A percentile compares a stretch with the other conserved stretches of the same genome.
These are phyloP conservation scores for Penicillium paneum DNA, from an alignment of 2,329 filamentous ascomycete species.

Conservation along the genomic window DNA sequence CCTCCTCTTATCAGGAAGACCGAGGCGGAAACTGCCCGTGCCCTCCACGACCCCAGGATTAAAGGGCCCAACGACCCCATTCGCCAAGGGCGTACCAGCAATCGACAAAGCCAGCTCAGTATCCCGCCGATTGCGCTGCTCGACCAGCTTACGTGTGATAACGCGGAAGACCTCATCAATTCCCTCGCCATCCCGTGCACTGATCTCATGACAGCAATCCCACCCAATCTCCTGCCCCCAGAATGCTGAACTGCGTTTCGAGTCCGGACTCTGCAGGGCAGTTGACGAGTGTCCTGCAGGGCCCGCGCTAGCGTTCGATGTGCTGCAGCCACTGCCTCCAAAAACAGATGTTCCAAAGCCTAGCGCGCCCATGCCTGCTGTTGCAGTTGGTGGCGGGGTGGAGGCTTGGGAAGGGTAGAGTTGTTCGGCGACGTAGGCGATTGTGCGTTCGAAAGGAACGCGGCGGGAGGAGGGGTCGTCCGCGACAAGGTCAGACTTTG, in stretches of 20 bases:
- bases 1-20: slow-evolving; percentile 59
- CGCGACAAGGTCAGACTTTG: slow-evolving; percentile 86
- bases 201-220: slow-evolving; percentile 97
- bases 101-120: slow-evolving; percentile 47
- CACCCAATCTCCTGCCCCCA: slow-evolving; percentile 93
- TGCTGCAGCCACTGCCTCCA: slow-evolving; percentile 24
- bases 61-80: slow-evolving; percentile 44
- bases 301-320: slow-evolving; percentile 25
- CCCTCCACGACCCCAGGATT: slow-evolving; percentile 46
- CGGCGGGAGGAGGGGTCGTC: slow-evolving; percentile 73
- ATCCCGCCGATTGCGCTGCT: slow-evolving; percentile 61
- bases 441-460: slow-evolving; percentile 92
- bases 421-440: slow-evolving; percentile 92
- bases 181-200: slow-evolving; percentile 87
- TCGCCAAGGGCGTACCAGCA: slow-evolving; percentile 43
- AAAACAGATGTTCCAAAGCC: slow-evolving; percentile 16
- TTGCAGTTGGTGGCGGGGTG: slow-evolving; percentile 65
- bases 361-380: slow-evolving; percentile 23
- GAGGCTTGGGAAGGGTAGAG: slow-evolving; percentile 67
- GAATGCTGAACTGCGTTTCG: slow-evolving; percentile 48
- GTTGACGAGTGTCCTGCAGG: slow-evolving; percentile 2
- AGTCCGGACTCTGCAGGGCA: slow-evolving; percentile 37
- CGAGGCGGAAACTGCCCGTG: slow-evolving; percentile 59
- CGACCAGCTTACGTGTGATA: slow-evolving; percentile 77
- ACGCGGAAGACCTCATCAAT: slow-evolving; percentile 96